Evolutionary conservation across 257 asterid species (phyloP).

Genomic region (Craterostigma plantagineum): DNA sequence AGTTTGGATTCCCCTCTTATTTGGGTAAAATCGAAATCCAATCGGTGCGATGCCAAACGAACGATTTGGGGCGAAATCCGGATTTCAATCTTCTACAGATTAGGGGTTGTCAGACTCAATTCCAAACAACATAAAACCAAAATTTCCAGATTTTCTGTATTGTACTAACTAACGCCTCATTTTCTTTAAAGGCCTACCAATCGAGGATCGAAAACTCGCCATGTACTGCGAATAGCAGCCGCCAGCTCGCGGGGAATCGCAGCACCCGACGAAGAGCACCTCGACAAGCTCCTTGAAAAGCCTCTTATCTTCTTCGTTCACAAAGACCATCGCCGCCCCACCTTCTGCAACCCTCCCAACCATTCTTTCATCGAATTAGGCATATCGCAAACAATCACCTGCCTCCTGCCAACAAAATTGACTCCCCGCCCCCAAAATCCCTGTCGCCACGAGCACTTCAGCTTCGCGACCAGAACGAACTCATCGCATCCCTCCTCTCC

Average conservation of each 20-base stretch:
- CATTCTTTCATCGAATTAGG: constrained; percentile 84
- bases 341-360: constrained; percentile 90
- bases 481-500: constrained; percentile 63
- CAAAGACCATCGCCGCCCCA: constrained; percentile 57
- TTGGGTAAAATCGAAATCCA: too few relatives aligned
- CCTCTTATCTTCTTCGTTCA: constrained; percentile 70
- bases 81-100: too few relatives aligned
- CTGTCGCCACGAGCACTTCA: constrained; percentile 63
- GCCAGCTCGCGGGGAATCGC: constrained; percentile 62
- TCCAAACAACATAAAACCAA: not conserved
- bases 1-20: too few relatives aligned
- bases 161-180: constrained; percentile 30
- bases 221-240: constrained; percentile 23
- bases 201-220: constrained; percentile 18
- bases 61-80: too few relatives aligned
- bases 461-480: constrained; percentile 66
- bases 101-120: too few relatives aligned
- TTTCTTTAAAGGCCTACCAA: constrained; percentile 32
- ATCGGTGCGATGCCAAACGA: too few relatives aligned
- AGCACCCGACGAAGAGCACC: constrained; percentile 50
- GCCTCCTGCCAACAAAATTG: constrained; percentile 55
- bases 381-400: constrained; percentile 81
- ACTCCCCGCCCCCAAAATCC: constrained; percentile 87
- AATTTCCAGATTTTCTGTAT: not conserved
- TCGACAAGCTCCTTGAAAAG: constrained; percentile 52